Evolutionary conservation across 768 basidiomycete species (phyloP).

Genomic region (Dioszegia hungarica): DNA sequence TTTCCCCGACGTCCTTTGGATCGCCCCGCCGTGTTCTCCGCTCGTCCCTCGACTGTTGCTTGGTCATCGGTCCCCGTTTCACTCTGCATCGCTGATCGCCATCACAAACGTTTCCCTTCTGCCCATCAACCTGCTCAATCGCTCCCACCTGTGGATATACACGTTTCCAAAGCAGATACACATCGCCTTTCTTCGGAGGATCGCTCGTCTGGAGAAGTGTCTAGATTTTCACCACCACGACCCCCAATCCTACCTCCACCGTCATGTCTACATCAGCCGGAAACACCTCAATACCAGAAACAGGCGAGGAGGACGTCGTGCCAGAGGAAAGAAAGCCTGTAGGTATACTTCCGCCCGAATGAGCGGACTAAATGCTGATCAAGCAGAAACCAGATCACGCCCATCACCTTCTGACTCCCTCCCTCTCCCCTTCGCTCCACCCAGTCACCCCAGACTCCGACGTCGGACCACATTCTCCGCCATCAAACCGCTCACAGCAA

Average conservation of each 20-base stretch:
- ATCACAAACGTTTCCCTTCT: neutral
- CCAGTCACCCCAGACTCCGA: slow-evolving; percentile 25
- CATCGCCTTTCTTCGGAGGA: too few species aligned
- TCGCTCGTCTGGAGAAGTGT: too few species aligned
- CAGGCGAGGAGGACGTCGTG: slow-evolving; percentile 17
- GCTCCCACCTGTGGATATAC: too few species aligned
- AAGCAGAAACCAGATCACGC: slow-evolving; percentile 4
- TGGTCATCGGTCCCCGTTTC: neutral
- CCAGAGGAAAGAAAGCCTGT: slow-evolving; percentile 27
- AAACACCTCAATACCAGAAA: slow-evolving; percentile 14
- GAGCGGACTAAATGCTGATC: neutral
- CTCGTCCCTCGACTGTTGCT: neutral
- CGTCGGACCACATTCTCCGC: slow-evolving; percentile 12
- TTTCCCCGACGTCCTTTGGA: too few species aligned
- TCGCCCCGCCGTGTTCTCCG: too few species aligned
- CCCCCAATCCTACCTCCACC: neutral
- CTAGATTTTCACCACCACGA: neutral
- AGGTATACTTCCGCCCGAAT: neutral
- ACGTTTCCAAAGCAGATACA: too few species aligned
- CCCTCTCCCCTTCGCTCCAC: slow-evolving; percentile 15
- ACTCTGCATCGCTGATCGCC: neutral
- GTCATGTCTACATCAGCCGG: slow-evolving; percentile 14
- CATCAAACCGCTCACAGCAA: neutral
- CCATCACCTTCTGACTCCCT: slow-evolving; percentile 11
- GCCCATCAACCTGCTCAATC: neutral